A percentile compares a stretch with the other conserved stretches of the same genome.
Conservation (phyloP, 345 rosid genomes). For the Microthlaspi erraticum region DNA sequence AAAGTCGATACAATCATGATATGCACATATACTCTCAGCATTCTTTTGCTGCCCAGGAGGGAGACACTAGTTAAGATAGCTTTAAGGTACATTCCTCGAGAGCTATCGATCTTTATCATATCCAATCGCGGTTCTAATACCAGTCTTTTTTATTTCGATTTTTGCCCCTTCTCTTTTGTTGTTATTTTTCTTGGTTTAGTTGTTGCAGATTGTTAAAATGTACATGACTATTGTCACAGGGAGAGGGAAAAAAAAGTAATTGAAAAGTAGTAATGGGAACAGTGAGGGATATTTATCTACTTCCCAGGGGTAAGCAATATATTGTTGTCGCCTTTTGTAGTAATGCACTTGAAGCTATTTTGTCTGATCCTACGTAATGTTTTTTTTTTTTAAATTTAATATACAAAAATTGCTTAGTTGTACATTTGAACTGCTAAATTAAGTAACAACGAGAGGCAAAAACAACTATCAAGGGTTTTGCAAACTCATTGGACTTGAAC, state of each 20-base stretch:
- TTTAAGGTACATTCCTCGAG: conserved; percentile 50
- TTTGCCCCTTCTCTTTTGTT: background rate
- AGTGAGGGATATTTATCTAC: conserved; percentile 20
- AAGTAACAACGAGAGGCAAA: conserved; percentile 16
- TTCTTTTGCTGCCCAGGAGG: conserved; percentile 59
- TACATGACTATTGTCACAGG: conserved; percentile 43
- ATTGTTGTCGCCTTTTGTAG: conserved; percentile 23
- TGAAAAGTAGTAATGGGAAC: conserved; percentile 34
- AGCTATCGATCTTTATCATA: conserved; percentile 19
- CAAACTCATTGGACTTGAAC: conserved; percentile 11
- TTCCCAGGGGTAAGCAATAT: conserved; percentile 37
- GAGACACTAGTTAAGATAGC: conserved; percentile 49
- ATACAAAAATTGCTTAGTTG: background rate
- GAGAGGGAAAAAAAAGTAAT: conserved; percentile 14
- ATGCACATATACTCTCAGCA: conserved; percentile 69
- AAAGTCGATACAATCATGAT: conserved; percentile 37
- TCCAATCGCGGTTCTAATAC: background rate
- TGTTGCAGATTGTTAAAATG: conserved; percentile 37
- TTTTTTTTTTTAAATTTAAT: background rate
- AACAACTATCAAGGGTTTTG: background rate
- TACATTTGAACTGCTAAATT: conserved; percentile 13
- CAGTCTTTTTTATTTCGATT: background rate
- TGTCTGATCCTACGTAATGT: conserved; percentile 17
- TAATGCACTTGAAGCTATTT: conserved; percentile 21
- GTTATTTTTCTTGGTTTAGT: background rate